These are phyloP conservation scores for Dipteronia dyeriana DNA, from an alignment of 345 rosid species.

Conservation along the genomic window DNA sequence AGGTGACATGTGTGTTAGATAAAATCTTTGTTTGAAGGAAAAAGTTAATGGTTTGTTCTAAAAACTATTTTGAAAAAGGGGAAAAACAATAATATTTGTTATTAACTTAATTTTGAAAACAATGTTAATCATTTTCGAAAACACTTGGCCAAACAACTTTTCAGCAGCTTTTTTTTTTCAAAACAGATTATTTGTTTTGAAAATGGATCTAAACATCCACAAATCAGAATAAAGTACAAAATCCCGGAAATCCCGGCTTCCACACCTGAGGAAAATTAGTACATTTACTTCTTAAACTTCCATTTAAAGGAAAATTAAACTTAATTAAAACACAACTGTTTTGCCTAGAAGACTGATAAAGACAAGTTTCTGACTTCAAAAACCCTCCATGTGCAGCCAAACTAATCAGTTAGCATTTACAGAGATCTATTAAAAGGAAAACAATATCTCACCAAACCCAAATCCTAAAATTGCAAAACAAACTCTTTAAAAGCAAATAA, in stretches of 20 bases:
- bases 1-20: not conserved
- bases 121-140: too few relatives aligned
- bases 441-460: not conserved
- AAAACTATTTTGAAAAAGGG: not conserved
- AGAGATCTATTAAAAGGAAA: conserved; percentile 7
- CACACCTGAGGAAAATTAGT: not conserved
- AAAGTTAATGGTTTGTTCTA: too few relatives aligned
- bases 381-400: conserved; percentile 3
- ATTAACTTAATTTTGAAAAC: too few relatives aligned
- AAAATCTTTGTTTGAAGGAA: not conserved
- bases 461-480: not conserved
- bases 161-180: not conserved
- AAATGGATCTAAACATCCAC: not conserved
- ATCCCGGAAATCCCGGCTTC: not conserved
- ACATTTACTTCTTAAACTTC: not conserved
- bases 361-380: not conserved
- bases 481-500: not conserved
- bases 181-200: not conserved
- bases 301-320: not conserved
- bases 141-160: not conserved
- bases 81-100: not conserved
- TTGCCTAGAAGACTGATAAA: not conserved
- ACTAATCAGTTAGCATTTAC: conserved; percentile 5
- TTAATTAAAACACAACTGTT: not conserved
- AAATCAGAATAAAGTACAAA: not conserved